Evolutionary conservation across 176 grass and related monocot genomes (phyloP), one percentile per base, ranked within the genome.

Genomic region (Phragmites australis): DNA sequence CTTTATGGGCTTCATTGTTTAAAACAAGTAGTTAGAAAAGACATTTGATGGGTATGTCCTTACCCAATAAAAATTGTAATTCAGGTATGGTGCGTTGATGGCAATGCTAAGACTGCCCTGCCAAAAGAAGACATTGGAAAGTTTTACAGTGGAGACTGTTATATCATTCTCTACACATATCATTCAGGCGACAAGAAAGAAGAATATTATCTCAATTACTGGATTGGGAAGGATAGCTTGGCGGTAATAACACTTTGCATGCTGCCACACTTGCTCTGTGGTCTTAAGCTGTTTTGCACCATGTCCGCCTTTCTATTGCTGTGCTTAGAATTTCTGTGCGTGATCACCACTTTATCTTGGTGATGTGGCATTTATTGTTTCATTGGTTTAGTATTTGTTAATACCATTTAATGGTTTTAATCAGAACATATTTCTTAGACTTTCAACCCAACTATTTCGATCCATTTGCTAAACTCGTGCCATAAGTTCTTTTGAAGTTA

Each of bases 181-280:
- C 90, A 94, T 97, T 93, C 95, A 32, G 85, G 92, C 45, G 95
- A 97, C 41, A 97, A 87, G 64, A 97, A 89, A 92, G 95, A 97
- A 88, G 95, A 97, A 82, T 93, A 88, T 68, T 92, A 94, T 87
- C 87, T 97, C 50, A 87, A 51, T 29, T 87, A 85, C 87, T 97
- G 92, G 94, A 87, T 94, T 79, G 94, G 94, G 76, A 97, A 90
- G 77, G 89, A 97, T 73, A 94, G 92, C 72, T 76, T 84, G 16
- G 72, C 56, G 92, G 92, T 97, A 92, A 93, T 84, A 79, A 85
- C 81, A 80, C 9, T 10, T 83, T 78, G 39, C 73, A 73, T 75
- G 57, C 13, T 61, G 37, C n/a, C 22, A 53, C 37, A 31, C 70
- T 68, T 59, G 9, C 25, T n/a, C 42, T 78, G 22, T 51, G 26